Conservation (phyloP, 768 basidiomycete species). For the Serendipita sp. region DNA sequence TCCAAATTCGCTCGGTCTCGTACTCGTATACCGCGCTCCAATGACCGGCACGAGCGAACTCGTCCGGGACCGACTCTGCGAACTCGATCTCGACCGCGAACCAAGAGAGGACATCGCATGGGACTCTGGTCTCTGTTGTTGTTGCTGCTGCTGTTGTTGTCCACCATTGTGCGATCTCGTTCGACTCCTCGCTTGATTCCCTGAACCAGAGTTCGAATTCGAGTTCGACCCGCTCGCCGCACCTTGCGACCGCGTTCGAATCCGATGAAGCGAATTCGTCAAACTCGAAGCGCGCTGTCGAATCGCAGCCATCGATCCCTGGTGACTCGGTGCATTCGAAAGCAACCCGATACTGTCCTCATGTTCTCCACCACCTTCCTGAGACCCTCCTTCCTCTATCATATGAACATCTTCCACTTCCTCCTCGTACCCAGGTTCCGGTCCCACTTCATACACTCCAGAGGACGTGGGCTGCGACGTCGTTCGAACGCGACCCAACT, state of each 20-base stretch:
- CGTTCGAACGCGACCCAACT: background rate
- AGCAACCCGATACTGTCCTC: constrained; percentile 12
- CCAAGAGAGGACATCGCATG: background rate
- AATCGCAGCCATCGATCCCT: background rate
- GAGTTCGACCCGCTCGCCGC: background rate
- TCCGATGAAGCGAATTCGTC: constrained; percentile 2
- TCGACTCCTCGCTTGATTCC: constrained; percentile 6
- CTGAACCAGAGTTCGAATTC: background rate
- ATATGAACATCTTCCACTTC: background rate
- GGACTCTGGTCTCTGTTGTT: background rate
- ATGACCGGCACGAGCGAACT: background rate
- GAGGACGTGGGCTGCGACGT: constrained; percentile 4
- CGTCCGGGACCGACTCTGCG: background rate
- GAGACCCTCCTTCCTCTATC: constrained; percentile 6
- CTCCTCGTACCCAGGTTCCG: constrained; percentile 4
- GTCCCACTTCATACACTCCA: background rate
- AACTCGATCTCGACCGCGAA: background rate
- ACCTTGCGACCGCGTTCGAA: constrained; percentile 5
- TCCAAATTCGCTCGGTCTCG: background rate
- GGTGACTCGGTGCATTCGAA: constrained; percentile 5
- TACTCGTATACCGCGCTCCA: background rate
- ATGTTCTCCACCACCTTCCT: constrained; percentile 9
- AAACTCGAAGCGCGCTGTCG: background rate
- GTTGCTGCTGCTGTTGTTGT: background rate
- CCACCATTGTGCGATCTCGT: background rate